phyloP scores from a whole-genome alignment of 23 red algal species.

The Gracilaria gracilis region DNA sequence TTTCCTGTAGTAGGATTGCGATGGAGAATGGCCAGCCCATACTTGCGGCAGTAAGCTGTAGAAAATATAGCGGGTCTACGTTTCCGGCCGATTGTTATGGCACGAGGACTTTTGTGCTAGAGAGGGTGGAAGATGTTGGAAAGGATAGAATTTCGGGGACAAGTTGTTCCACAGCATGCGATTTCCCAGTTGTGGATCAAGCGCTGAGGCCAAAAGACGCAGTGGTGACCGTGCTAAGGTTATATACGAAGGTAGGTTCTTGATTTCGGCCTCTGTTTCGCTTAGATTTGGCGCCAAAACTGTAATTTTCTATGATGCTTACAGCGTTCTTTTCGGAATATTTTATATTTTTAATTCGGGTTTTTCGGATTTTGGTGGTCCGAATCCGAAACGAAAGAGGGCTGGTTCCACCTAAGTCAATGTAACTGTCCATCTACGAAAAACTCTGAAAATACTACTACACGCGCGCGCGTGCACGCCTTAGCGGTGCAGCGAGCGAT shows the following conservation, averaged over 20 bases:
- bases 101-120: neutral
- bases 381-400: conserved; percentile 3
- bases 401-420: no score
- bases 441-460: no score
- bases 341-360: neutral
- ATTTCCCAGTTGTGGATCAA: neutral
- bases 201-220: neutral
- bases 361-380: neutral
- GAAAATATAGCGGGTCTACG: neutral
- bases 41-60: neutral
- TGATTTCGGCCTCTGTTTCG: neutral
- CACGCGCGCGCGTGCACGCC: no score
- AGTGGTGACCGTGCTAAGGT: neutral
- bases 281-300: neutral
- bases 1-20: neutral
- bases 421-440: no score
- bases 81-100: neutral
- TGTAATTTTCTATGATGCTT: neutral
- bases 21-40: neutral
- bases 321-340: neutral
- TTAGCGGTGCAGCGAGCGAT: no score
- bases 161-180: neutral
- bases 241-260: neutral
- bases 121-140: neutral
- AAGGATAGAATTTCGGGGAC: neutral